These are phyloP conservation scores for Boletus edulis DNA, from an alignment of 768 basidiomycete genomes.

Conservation along the genomic window DNA sequence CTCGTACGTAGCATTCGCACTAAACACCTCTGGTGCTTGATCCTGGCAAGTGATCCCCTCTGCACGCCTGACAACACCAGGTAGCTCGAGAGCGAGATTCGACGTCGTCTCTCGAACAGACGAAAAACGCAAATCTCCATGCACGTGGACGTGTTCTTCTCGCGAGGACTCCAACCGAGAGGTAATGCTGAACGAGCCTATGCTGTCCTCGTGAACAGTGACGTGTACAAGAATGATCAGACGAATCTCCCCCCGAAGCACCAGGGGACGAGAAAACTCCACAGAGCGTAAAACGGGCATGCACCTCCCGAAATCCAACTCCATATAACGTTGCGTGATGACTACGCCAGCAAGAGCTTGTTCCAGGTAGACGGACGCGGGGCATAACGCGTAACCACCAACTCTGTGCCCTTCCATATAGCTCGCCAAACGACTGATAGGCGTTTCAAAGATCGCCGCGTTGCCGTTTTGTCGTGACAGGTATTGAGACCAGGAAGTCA, in stretches of 20 bases:
- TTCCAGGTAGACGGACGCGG: slow-evolving; percentile 65
- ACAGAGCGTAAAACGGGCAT: slow-evolving; percentile 41
- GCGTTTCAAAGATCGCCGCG: slow-evolving; percentile 54
- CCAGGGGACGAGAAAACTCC: slow-evolving; percentile 54
- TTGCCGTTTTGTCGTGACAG: slow-evolving; percentile 34
- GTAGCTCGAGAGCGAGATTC: slow-evolving; percentile 39
- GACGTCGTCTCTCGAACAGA: slow-evolving; percentile 28
- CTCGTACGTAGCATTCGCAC: slow-evolving; percentile 57
- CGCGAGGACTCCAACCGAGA: slow-evolving; percentile 36
- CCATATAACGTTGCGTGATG: slow-evolving; percentile 34
- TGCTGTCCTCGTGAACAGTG: slow-evolving; percentile 33
- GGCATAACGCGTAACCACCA: slow-evolving; percentile 53
- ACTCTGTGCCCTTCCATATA: slow-evolving; percentile 61
- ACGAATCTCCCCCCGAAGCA: slow-evolving; percentile 36
- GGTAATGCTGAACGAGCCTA: slow-evolving; percentile 45
- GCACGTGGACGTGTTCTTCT: slow-evolving; percentile 40
- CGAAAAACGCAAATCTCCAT: slow-evolving; percentile 45
- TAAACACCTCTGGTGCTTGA: slow-evolving; percentile 45
- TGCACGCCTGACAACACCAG: slow-evolving; percentile 35
- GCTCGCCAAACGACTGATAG: slow-evolving; percentile 40
- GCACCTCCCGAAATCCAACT: slow-evolving; percentile 31
- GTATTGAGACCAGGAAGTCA: slow-evolving; percentile 43
- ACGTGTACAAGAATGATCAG: slow-evolving; percentile 40
- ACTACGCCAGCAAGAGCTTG: slow-evolving; percentile 47
- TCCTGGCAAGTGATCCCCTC: slow-evolving; percentile 27